Conservation (phyloP, 352 stramenopile genomes). For the Phytophthora multivora region DNA sequence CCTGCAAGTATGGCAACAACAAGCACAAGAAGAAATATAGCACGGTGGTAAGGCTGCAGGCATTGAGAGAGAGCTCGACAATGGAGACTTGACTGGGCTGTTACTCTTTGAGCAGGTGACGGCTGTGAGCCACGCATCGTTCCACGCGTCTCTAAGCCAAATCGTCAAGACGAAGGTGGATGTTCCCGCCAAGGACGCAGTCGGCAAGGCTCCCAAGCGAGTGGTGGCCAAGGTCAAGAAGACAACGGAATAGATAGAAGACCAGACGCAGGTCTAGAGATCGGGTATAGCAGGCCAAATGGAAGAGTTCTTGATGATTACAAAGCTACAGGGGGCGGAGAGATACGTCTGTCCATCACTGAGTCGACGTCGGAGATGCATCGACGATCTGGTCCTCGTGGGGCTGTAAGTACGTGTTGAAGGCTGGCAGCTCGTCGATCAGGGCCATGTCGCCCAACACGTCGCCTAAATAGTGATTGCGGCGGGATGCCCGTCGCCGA, state of each 20-base stretch:
- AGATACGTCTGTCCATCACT: slow-evolving; percentile 21
- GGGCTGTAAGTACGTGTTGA: slow-evolving; percentile 43
- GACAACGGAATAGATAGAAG: slow-evolving; percentile 59
- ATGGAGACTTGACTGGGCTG: slow-evolving; percentile 9
- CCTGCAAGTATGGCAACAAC: slow-evolving; percentile 86
- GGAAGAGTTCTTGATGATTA: slow-evolving; percentile 35
- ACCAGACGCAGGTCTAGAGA: slow-evolving; percentile 24
- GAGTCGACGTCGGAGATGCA: slow-evolving; percentile 44
- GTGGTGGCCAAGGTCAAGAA: slow-evolving; percentile 67
- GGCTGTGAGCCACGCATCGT: slow-evolving; percentile 54
- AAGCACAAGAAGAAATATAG: slow-evolving; percentile 89
- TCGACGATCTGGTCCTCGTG: slow-evolving; percentile 59
- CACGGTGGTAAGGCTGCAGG: slow-evolving; percentile 49
- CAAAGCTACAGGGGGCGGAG: slow-evolving; percentile 27
- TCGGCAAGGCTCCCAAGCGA: slow-evolving; percentile 32
- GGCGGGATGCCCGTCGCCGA: slow-evolving; percentile 63
- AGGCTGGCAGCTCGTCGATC: slow-evolving; percentile 63
- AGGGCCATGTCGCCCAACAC: slow-evolving; percentile 74
- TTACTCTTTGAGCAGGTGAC: slow-evolving; percentile 47
- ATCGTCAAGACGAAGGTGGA: slow-evolving; percentile 78
- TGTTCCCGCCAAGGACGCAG: slow-evolving; percentile 31
- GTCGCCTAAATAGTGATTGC: slow-evolving; percentile 79
- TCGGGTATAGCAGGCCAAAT: slow-evolving; percentile 27
- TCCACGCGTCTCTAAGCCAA: slow-evolving; percentile 71
- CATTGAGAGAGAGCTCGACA: background rate